Base-by-base conservation (phyloP, 306 rosid genomes). In the Cucumis melo region DNA sequence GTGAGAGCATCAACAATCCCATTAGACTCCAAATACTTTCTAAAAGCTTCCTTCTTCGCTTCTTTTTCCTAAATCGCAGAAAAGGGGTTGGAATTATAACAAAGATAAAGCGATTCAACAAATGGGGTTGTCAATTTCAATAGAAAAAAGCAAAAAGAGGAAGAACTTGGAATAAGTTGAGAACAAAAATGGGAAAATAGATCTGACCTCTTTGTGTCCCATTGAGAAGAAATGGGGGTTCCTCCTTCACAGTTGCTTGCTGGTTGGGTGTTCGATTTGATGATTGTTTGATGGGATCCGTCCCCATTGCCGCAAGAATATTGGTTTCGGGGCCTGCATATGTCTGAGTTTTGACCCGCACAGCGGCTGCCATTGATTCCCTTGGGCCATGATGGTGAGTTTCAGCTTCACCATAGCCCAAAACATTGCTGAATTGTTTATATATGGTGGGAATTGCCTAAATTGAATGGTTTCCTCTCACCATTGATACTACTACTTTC, bases 1-100 rank as follows among this genome's bases (percentile, higher is more conserved):
- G 96, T 94, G 75, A 94, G 97, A 76, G 94, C 93, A 73, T 94
- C 98, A 24, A 94, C 93, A 79, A 86, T 91, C 53, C 97, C 98
- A 85, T 89, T 89, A 74, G 98, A 87, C 78, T 94, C 97, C 63
- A 94, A 87, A 79, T 94, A 94, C 86, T 94, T 94, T 87, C 98
- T 85, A 39, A 91, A 94, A 21, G 86, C 89, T 81, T 94, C 98
- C 68, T 91, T 94, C 85, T 93, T 93, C 0, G 91, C 97, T 81
- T 91, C 98, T 76, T 90, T 94, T 74, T 94, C 98, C 97, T 93
- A 76, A 38, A 76, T 51, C 19, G 19, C 56, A 55, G 38, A 19
- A 50, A 54, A 16, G 17, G 27, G 59, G 46, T 8, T 38, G 20
- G 72, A 80, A 27, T 80, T 21, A 51, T 54, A 5, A 41, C 1